phyloP scores from a whole-genome alignment of 1,284 basidiomycete species.

The Xerocomus minutiporus region DNA sequence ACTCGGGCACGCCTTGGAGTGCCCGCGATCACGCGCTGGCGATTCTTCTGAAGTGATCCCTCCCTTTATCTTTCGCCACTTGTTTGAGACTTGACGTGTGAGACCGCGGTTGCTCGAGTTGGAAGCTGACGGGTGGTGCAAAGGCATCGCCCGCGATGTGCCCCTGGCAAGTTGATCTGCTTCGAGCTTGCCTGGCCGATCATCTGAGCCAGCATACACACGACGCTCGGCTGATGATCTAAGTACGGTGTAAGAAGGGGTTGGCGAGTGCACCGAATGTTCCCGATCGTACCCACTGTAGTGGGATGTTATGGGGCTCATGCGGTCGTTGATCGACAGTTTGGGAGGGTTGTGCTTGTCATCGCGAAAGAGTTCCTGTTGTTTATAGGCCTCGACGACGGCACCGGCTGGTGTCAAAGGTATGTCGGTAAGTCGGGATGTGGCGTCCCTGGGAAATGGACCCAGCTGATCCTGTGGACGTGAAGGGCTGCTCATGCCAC shows the following conservation, averaged over 20 bases:
- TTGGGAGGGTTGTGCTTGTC: slow-evolving; percentile 7
- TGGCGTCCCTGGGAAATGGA: background rate
- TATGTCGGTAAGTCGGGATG: background rate
- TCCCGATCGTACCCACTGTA: slow-evolving; percentile 12
- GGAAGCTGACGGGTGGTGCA: slow-evolving; percentile 14
- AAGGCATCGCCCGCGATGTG: background rate
- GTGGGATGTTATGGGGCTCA: slow-evolving; percentile 7
- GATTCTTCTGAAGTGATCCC: slow-evolving; percentile 17
- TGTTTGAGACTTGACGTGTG: slow-evolving; percentile 39
- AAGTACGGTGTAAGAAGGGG: slow-evolving; percentile 53
- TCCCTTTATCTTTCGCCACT: slow-evolving; percentile 36
- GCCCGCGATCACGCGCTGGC: slow-evolving; percentile 4
- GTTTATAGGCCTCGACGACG: slow-evolving; percentile 56
- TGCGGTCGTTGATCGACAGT: slow-evolving; percentile 10
- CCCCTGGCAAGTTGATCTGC: background rate
- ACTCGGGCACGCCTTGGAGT: slow-evolving; percentile 31
- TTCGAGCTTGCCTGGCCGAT: slow-evolving; percentile 20
- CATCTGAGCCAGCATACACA: slow-evolving; percentile 41
- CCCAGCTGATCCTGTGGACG: background rate
- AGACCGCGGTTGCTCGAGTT: slow-evolving; percentile 14
- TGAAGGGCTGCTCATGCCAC: slow-evolving; percentile 9
- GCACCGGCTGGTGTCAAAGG: slow-evolving; percentile 50
- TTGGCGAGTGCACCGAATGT: slow-evolving; percentile 19
- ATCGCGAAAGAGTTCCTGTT: slow-evolving; percentile 38
- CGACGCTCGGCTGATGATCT: slow-evolving; percentile 43